Conservation (phyloP, 768 basidiomycete genomes). For the Lentinula raphanica region DNA sequence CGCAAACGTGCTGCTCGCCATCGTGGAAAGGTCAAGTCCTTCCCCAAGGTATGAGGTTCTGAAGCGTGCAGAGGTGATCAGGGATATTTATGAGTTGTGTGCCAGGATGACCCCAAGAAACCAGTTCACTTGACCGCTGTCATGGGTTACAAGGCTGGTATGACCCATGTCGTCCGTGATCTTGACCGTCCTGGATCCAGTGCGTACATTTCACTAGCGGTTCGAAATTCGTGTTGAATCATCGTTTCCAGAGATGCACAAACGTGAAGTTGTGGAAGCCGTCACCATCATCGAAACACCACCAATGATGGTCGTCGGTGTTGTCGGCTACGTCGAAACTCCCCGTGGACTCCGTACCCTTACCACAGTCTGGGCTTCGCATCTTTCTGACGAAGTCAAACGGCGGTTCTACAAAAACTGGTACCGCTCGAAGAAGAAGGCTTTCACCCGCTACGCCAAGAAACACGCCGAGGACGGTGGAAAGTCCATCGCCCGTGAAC, state of each 20-base stretch:
- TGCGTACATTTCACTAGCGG: too few relatives aligned
- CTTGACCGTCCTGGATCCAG: conserved; percentile 99
- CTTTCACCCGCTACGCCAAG: conserved; percentile 99
- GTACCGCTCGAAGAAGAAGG: conserved; percentile 99
- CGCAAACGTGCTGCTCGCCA: conserved; percentile 95
- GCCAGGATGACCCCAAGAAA: conserved; percentile 97
- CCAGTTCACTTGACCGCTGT: conserved; percentile 96
- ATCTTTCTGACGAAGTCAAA: conserved; percentile 96
- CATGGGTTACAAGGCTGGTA: conserved; percentile 99
- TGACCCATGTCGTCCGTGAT: conserved; percentile 99
- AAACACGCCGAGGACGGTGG: conserved; percentile 95
- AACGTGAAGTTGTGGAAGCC: conserved; percentile 98
- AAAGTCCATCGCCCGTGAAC: conserved; percentile 88
- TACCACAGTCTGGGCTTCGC: conserved; percentile 98
- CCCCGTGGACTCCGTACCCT: conserved; percentile 98
- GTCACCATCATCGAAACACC: conserved; percentile 96
- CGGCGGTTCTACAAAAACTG: conserved; percentile 99
- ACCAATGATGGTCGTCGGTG: conserved; percentile 93
- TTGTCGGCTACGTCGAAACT: conserved; percentile 99
- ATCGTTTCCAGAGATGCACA: conserved; percentile 88
- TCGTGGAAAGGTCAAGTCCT: conserved; percentile 98
- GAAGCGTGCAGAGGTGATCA: background rate
- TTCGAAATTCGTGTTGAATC: too few relatives aligned
- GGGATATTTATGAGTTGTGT: background rate
- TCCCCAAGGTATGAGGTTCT: conserved; percentile 76